Conservation (phyloP, 2,329 filamentous ascomycete species). For the Diaporthe velutina region DNA sequence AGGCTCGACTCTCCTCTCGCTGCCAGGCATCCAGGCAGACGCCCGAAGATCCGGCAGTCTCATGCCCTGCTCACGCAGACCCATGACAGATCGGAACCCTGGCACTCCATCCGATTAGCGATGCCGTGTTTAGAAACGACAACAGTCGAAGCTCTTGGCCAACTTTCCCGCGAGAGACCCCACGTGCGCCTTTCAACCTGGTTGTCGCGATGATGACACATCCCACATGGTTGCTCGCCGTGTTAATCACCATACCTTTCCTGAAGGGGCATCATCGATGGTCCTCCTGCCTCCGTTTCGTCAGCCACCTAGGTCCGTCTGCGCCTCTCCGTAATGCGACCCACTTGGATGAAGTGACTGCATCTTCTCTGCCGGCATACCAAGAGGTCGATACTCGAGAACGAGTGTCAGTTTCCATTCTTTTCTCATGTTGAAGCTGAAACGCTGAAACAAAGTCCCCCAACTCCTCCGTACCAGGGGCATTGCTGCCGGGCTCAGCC, state of each 20-base stretch:
- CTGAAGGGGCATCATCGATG: slow-evolving; percentile 23
- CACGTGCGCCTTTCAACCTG: slow-evolving; percentile 19
- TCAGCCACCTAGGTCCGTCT: slow-evolving; percentile 9
- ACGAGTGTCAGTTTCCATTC: neutral
- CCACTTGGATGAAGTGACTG: slow-evolving; percentile 11
- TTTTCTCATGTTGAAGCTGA: slow-evolving; percentile 31
- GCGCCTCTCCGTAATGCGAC: neutral
- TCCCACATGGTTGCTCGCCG: neutral
- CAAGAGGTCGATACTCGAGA: neutral
- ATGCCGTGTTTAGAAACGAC: slow-evolving; percentile 7
- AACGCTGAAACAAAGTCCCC: slow-evolving; percentile 33
- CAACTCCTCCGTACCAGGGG: slow-evolving; percentile 13
- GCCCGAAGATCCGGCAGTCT: slow-evolving; percentile 18
- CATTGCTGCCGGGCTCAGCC: slow-evolving; percentile 17
- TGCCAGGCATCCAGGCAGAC: slow-evolving; percentile 31
- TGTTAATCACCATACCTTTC: neutral
- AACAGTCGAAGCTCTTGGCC: slow-evolving; percentile 2
- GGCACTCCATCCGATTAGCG: slow-evolving; percentile 17
- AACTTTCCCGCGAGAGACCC: neutral
- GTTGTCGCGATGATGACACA: neutral
- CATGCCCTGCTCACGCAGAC: slow-evolving; percentile 14
- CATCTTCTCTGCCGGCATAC: slow-evolving; percentile 8
- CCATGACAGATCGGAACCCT: slow-evolving; percentile 21
- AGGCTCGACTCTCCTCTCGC: slow-evolving; percentile 20
- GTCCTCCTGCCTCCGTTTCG: neutral